These are phyloP conservation scores for Madurella fahalii DNA, from an alignment of 2,329 filamentous ascomycete genomes.

Conservation along the genomic window DNA sequence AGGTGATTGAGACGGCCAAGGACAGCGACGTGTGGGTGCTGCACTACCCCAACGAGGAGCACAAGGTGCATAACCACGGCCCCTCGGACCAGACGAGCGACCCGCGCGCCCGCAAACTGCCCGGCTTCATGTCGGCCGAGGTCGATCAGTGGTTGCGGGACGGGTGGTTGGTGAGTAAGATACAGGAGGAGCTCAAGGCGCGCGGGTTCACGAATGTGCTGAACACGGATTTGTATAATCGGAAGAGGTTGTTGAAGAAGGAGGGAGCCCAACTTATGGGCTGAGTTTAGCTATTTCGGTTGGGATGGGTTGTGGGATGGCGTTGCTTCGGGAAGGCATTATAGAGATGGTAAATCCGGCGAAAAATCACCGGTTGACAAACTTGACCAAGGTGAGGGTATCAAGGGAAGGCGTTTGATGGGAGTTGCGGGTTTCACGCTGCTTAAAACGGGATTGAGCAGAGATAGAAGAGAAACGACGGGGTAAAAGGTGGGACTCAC, in stretches of 20 bases:
- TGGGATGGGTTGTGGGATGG: not conserved
- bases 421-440: not conserved
- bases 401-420: not conserved
- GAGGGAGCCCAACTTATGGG: constrained; percentile 7
- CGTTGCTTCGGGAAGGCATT: not conserved
- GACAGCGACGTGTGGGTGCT: constrained; percentile 35
- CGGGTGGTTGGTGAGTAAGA: constrained; percentile 32
- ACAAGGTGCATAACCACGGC: constrained; percentile 34
- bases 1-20: constrained; percentile 33
- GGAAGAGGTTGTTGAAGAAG: constrained; percentile 33
- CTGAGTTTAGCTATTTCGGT: not conserved
- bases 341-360: too few relatives aligned
- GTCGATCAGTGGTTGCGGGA: constrained; percentile 34
- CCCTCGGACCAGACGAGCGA: constrained; percentile 35
- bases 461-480: not conserved
- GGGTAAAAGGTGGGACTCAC: not conserved
- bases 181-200: constrained; percentile 33
- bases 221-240: constrained; percentile 36
- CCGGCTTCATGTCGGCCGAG: constrained; percentile 29
- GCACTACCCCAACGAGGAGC: constrained; percentile 36
- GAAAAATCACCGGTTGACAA: not conserved
- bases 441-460: not conserved
- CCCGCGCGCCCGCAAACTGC: constrained; percentile 34
- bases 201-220: constrained; percentile 35
- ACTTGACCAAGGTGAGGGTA: not conserved